These are phyloP conservation scores for Emmonsiellopsis sp. DNA, from an alignment of 2,329 filamentous ascomycete genomes.

Conservation along the genomic window DNA sequence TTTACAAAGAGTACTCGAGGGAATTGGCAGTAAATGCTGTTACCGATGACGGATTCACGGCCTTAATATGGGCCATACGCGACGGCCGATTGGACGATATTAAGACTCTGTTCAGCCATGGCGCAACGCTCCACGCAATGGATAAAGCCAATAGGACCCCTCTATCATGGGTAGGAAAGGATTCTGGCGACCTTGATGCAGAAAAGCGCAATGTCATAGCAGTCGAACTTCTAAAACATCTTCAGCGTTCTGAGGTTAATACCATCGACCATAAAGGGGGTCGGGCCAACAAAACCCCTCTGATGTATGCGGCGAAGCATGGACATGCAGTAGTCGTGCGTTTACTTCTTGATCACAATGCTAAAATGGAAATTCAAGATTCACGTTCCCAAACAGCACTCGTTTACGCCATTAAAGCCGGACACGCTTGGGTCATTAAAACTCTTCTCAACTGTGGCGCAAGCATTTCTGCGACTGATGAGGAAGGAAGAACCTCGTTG, in stretches of 20 bases:
- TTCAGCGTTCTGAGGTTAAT: neutral
- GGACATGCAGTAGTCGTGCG: neutral
- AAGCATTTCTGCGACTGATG: neutral
- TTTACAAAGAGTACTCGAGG: neutral
- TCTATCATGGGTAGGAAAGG: neutral
- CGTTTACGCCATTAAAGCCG: neutral
- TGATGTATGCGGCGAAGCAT: neutral
- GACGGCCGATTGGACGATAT: neutral
- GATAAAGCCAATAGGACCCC: neutral
- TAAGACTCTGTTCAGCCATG: neutral
- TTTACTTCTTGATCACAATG: neutral
- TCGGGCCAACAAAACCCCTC: neutral
- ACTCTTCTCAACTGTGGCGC: neutral
- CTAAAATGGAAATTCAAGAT: neutral
- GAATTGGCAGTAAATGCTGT: neutral
- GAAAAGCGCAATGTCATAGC: neutral
- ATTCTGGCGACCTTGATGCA: neutral
- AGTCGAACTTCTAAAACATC: neutral
- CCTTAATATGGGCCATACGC: neutral
- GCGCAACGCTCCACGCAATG: neutral
- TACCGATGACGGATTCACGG: neutral
- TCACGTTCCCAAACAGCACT: neutral
- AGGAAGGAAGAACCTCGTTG: neutral
- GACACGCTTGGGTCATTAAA: neutral
- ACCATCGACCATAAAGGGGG: neutral